Percentiles rank a stretch among this genome's conserved stretches.
phyloP scores from a whole-genome alignment of 441 rosid species.

The Syzygium syzygioides region DNA sequence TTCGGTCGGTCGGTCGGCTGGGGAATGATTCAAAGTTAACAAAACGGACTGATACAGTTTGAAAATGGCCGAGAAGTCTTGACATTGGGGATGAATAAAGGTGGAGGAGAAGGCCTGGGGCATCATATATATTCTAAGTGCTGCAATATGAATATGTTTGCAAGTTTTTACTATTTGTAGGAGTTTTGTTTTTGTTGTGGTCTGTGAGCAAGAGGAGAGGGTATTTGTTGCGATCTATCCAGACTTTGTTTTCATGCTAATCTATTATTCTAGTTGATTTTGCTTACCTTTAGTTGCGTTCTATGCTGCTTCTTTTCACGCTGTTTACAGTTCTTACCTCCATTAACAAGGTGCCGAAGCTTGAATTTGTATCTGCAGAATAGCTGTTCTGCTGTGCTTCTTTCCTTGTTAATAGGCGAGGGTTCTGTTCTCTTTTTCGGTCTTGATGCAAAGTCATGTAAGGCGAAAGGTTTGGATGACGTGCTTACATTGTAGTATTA shows the following conservation, averaged over 20 bases:
- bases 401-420: too few species aligned
- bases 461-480: too few species aligned
- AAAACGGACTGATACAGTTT: background rate
- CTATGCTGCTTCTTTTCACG: background rate
- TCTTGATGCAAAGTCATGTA: too few species aligned
- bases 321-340: background rate
- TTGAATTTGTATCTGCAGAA: background rate
- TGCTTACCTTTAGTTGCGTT: background rate
- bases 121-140: background rate
- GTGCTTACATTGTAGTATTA: too few species aligned
- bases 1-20: background rate
- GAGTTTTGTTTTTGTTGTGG: background rate
- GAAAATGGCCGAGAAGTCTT: background rate
- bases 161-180: background rate
- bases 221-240: background rate
- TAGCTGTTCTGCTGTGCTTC: too few species aligned
- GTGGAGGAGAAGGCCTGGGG: background rate
- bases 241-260: background rate
- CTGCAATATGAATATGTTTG: background rate
- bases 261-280: background rate
- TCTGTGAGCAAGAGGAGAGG: background rate
- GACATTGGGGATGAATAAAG: background rate
- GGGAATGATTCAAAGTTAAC: background rate
- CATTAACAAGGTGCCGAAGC: background rate
- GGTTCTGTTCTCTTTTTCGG: too few species aligned